Percentiles rank a stretch among this genome's conserved stretches.
These are phyloP conservation scores for Podosphaera leucotricha DNA, from an alignment of 2,329 filamentous ascomycete species.

Conservation along the genomic window DNA sequence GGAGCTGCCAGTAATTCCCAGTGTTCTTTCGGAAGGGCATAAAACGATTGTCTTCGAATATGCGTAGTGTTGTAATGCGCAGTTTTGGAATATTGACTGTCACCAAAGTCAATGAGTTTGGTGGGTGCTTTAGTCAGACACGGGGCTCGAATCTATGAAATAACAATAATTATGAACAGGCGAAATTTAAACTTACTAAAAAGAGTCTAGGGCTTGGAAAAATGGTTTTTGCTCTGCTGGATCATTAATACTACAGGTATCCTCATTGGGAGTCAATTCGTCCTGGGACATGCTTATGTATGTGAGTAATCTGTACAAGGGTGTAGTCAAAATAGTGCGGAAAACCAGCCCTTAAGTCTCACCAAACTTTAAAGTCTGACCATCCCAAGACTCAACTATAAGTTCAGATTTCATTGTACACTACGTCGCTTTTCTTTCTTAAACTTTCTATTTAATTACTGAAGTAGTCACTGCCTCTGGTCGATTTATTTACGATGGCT, in stretches of 20 bases:
- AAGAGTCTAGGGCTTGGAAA: constrained; percentile 68
- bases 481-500: constrained; percentile 9
- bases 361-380: neutral
- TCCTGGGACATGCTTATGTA: constrained; percentile 2
- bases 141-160: neutral
- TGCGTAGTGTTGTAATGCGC: constrained; percentile 85
- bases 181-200: constrained; percentile 36
- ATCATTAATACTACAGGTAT: constrained; percentile 22
- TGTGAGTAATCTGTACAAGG: neutral
- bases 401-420: neutral
- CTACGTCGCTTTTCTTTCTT: neutral
- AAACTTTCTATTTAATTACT: neutral
- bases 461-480: neutral
- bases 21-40: constrained; percentile 63
- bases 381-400: neutral
- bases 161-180: neutral
- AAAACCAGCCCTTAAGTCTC: neutral
- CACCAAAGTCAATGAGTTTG: constrained; percentile 1
- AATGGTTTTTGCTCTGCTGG: constrained; percentile 62
- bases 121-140: neutral
- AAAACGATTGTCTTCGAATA: constrained; percentile 74
- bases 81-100: constrained; percentile 59
- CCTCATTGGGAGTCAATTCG: constrained; percentile 26
- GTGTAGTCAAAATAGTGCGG: neutral
- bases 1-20: constrained; percentile 61